These are phyloP conservation scores for Creolimax fragrantissima DNA, from an alignment of 78 protist species.

Conservation along the genomic window DNA sequence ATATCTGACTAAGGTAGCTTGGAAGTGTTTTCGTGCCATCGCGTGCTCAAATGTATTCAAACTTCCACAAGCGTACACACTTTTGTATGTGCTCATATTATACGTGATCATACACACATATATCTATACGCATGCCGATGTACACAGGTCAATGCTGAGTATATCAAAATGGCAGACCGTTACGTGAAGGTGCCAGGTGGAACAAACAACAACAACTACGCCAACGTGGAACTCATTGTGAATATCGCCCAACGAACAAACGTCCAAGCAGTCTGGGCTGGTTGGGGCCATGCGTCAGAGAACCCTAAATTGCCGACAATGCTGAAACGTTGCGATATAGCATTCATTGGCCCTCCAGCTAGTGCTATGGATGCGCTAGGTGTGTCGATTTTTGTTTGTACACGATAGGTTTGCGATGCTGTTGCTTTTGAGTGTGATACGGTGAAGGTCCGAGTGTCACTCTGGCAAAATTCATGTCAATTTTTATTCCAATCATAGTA, in stretches of 20 bases:
- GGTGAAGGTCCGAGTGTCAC: no score
- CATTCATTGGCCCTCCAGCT: constrained; percentile 79
- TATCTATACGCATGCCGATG: neutral
- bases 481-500: no score
- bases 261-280: constrained; percentile 89
- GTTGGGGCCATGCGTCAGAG: constrained; percentile 98
- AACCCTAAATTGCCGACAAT: constrained; percentile 88
- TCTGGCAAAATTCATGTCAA: no score
- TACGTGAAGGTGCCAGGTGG: constrained; percentile 90
- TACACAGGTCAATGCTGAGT: constrained; percentile 90
- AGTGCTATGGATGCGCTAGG: constrained; percentile 73
- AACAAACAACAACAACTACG: constrained; percentile 86
- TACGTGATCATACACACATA: neutral
- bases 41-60: no score
- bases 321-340: constrained; percentile 34
- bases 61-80: no score
- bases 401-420: no score
- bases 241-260: constrained; percentile 54
- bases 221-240: constrained; percentile 89
- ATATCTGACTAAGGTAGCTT: no score
- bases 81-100: no score
- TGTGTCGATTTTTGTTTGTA: no score
- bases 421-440: no score
- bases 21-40: no score
- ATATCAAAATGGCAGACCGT: constrained; percentile 85